phyloP scores from a whole-genome alignment of 179 eudicot genomes.

The Vitellaria paradoxa region DNA sequence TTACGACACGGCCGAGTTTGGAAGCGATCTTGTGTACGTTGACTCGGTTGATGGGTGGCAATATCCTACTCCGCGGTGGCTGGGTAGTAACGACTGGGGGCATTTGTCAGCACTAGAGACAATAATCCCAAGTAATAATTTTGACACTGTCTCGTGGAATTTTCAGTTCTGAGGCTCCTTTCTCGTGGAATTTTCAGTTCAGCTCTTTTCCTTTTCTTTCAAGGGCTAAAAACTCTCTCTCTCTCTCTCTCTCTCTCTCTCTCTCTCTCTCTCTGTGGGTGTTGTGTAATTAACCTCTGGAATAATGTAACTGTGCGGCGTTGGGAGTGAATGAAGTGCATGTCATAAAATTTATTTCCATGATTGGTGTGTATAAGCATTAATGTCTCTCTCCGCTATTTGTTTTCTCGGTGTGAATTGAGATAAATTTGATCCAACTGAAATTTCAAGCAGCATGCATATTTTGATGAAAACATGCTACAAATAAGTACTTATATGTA shows the following conservation, averaged over 20 bases:
- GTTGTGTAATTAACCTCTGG: not conserved
- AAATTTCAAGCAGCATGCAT: no score
- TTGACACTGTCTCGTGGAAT: conserved; percentile 9
- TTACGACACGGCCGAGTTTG: conserved; percentile 26
- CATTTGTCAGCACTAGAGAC: conserved; percentile 4
- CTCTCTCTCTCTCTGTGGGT: no score
- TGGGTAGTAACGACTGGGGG: not conserved
- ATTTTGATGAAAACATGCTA: no score
- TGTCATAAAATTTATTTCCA: not conserved
- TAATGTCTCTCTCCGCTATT: no score
- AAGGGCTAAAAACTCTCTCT: not conserved
- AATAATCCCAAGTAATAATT: not conserved
- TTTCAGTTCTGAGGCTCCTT: not conserved
- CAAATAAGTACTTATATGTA: no score
- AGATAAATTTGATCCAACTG: no score
- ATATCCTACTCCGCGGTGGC: conserved; percentile 15
- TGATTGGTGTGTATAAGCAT: not conserved
- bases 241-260: not conserved
- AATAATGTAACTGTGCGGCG: conserved; percentile 22
- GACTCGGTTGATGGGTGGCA: conserved; percentile 25
- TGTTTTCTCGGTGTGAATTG: no score
- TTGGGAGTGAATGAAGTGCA: not conserved
- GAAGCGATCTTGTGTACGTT: conserved; percentile 12
- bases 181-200: not conserved
- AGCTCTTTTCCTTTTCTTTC: conserved; percentile 18